phyloP scores from a whole-genome alignment of 352 stramenopile genomes.

The Blastocystis sp. region DNA sequence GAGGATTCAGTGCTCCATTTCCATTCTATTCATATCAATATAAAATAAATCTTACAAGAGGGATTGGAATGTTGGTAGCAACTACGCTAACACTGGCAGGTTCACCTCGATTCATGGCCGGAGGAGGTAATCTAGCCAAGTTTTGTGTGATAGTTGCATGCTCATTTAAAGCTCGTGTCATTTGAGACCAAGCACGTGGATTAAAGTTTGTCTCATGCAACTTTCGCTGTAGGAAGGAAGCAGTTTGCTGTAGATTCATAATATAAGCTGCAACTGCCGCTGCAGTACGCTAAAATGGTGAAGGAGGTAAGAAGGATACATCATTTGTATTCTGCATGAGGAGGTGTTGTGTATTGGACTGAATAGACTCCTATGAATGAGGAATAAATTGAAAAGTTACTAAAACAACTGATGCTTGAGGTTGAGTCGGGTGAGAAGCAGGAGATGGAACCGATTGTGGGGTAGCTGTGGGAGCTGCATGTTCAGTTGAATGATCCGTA shows the following conservation, averaged over 20 bases:
- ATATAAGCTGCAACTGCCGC: background rate
- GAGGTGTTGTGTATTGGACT: background rate
- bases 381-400: background rate
- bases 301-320: background rate
- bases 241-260: background rate
- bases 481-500: background rate
- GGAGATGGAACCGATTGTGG: background rate
- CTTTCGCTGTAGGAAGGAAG: constrained; percentile 23
- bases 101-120: constrained; percentile 3
- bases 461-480: background rate
- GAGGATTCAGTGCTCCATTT: background rate
- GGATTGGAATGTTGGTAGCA: constrained; percentile 1
- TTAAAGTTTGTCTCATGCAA: constrained; percentile 15
- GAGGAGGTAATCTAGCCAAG: background rate
- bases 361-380: background rate
- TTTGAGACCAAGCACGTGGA: background rate
- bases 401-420: background rate
- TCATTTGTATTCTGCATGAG: background rate
- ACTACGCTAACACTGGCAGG: background rate
- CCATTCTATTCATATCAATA: background rate
- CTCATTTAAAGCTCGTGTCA: background rate
- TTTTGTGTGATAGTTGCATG: background rate
- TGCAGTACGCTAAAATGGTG: background rate
- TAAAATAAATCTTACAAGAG: background rate
- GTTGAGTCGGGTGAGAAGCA: background rate